Evolutionary conservation across 495 filamentous ascomycete genomes (phyloP).

Genomic region (Lophiostoma macrostomum): DNA sequence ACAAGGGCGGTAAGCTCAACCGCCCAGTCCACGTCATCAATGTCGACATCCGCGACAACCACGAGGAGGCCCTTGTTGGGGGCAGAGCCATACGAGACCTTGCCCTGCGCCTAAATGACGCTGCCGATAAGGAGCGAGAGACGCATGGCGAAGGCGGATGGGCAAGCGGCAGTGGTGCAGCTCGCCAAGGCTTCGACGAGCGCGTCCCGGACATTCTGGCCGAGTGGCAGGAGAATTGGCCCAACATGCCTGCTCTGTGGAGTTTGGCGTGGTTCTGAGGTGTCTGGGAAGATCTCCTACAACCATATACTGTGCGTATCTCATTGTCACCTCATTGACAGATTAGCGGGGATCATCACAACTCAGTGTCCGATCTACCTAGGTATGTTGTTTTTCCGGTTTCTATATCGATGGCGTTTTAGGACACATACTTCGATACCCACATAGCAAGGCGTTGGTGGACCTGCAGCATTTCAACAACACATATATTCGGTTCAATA

Average conservation of each 20-base stretch:
- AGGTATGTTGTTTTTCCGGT: no score
- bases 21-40: constrained; percentile 95
- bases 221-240: constrained; percentile 96
- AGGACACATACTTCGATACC: no score
- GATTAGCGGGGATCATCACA: no score
- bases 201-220: constrained; percentile 88
- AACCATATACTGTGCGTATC: no score
- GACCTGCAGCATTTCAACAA: no score
- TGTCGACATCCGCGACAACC: constrained; percentile 97
- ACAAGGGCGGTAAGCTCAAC: constrained; percentile 77
- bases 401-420: no score
- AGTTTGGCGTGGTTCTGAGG: constrained; percentile 86
- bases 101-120: constrained; percentile 79
- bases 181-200: constrained; percentile 81
- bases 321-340: no score
- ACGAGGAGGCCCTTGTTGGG: constrained; percentile 89
- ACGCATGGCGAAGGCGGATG: constrained; percentile 59
- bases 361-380: no score
- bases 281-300: no score
- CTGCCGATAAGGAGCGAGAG: constrained; percentile 73
- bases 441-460: no score
- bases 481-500: no score
- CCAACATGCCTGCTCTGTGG: constrained; percentile 86
- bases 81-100: constrained; percentile 91
- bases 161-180: constrained; percentile 63